phyloP scores from a whole-genome alignment of 106 monocot genomes.

The Allium cepa region DNA sequence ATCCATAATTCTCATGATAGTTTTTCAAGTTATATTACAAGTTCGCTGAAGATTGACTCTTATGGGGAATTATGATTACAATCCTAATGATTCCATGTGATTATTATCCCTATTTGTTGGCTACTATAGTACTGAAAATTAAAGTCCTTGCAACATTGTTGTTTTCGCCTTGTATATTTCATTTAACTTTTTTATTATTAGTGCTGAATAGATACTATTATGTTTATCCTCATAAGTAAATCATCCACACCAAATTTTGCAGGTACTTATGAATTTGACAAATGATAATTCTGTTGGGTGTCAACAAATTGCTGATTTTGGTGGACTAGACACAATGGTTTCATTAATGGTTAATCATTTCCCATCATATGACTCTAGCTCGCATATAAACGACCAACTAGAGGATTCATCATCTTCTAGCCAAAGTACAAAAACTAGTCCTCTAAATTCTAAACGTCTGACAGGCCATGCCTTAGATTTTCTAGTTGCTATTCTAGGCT shows the following conservation, averaged over 20 bases:
- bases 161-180: too few relatives aligned
- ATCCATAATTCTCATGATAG: too few relatives aligned
- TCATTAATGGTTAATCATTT: conserved; percentile 80
- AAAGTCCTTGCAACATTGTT: too few relatives aligned
- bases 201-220: neutral
- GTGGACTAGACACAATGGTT: conserved; percentile 77
- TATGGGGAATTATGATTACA: too few relatives aligned
- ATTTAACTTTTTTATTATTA: too few relatives aligned
- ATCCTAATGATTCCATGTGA: too few relatives aligned
- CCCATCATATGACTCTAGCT: conserved; percentile 64
- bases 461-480: conserved; percentile 84
- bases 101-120: too few relatives aligned
- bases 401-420: conserved; percentile 19
- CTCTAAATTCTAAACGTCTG: conserved; percentile 37
- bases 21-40: too few relatives aligned
- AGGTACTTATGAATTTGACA: conserved; percentile 99
- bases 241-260: conserved; percentile 7
- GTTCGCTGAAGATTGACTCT: too few relatives aligned
- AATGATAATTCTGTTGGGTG: conserved; percentile 93
- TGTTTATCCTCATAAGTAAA: neutral
- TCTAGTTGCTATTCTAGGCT: conserved; percentile 94
- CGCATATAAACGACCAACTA: conserved; percentile 8
- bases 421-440: conserved; percentile 3
- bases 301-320: conserved; percentile 80
- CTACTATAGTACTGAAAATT: too few relatives aligned